These are phyloP conservation scores for Phaeosphaeriaceae sp. DNA, from an alignment of 2,329 filamentous ascomycete genomes.

Conservation along the genomic window DNA sequence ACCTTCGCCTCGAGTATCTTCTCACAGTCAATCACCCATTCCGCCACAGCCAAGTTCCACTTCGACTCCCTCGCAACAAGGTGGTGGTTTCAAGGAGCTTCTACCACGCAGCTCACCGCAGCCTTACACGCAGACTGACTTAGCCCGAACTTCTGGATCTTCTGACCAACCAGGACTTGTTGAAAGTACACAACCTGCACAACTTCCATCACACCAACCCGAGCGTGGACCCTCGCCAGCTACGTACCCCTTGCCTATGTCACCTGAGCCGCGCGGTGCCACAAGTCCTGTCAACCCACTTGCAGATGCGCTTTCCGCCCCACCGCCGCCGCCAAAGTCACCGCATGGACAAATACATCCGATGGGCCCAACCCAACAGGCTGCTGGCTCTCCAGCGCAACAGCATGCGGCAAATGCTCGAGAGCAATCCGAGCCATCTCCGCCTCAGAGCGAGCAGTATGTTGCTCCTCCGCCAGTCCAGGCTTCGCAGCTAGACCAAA, in stretches of 20 bases:
- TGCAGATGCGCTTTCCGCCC: slow-evolving; percentile 23
- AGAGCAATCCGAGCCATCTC: slow-evolving; percentile 17
- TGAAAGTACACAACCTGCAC: slow-evolving; percentile 24
- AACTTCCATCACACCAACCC: slow-evolving; percentile 31
- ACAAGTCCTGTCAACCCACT: slow-evolving; percentile 32
- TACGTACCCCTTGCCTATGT: slow-evolving; percentile 36
- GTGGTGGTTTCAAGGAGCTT: slow-evolving; percentile 44
- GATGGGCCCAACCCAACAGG: slow-evolving; percentile 11
- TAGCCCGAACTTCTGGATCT: slow-evolving; percentile 12
- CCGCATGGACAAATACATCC: slow-evolving; percentile 31
- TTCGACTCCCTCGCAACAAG: slow-evolving; percentile 19
- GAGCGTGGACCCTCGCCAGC: slow-evolving; percentile 24
- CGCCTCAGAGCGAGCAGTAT: slow-evolving; percentile 13
- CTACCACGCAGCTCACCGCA: slow-evolving; percentile 41
- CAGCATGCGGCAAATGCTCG: slow-evolving; percentile 5
- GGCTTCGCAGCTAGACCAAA: slow-evolving; percentile 27
- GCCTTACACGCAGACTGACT: slow-evolving; percentile 25
- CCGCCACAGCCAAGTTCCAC: slow-evolving; percentile 14
- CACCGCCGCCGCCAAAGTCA: slow-evolving; percentile 31
- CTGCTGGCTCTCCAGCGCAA: slow-evolving; percentile 15
- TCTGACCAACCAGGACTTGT: slow-evolving; percentile 14
- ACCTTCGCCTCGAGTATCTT: slow-evolving; percentile 37
- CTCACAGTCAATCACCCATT: slow-evolving; percentile 28
- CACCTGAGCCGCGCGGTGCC: slow-evolving; percentile 23
- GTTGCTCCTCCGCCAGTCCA: slow-evolving; percentile 3